Evolutionary conservation across 139 green algal species (phyloP).

Genomic region (Tetradesmus obliquus): DNA sequence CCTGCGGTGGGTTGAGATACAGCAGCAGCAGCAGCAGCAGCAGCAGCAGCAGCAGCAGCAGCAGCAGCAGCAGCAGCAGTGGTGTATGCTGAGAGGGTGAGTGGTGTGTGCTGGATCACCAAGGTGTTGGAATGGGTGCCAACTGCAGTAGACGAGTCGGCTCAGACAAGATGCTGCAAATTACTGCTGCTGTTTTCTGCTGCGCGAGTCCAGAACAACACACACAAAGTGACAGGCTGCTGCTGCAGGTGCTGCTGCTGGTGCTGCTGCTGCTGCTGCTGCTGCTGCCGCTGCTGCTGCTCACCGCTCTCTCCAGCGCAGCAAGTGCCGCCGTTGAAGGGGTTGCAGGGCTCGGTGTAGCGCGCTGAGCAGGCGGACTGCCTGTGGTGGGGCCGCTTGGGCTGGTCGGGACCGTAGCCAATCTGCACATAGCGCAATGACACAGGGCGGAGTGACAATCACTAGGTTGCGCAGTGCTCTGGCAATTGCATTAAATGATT

Average conservation of each 20-base stretch:
- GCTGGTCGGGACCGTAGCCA: constrained; percentile 51
- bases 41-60: not conserved
- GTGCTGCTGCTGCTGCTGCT: not conserved
- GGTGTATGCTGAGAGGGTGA: not conserved
- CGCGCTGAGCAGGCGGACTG: constrained; percentile 50
- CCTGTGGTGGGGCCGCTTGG: constrained; percentile 56
- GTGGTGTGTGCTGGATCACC: not conserved
- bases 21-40: not conserved
- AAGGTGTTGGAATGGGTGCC: no score
- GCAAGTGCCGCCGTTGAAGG: constrained; percentile 27
- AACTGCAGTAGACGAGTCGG: no score
- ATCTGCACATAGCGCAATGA: not conserved
- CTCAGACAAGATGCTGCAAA: no score
- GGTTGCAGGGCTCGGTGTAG: constrained; percentile 30
- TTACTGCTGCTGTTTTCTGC: not conserved
- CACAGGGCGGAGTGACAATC: not conserved
- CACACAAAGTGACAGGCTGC: no score
- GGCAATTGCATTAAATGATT: no score
- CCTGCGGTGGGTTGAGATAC: constrained; percentile 11
- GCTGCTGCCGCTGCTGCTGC: not conserved
- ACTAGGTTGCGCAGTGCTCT: no score
- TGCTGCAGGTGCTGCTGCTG: not conserved
- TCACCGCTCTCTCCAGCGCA: constrained; percentile 38
- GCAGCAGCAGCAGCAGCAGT: no score
- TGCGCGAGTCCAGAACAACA: no score